A percentile compares a stretch with the other conserved stretches of the same genome.
Conservation (phyloP, 805 yeast species). For the Wickerhamomyces pijperi region DNA sequence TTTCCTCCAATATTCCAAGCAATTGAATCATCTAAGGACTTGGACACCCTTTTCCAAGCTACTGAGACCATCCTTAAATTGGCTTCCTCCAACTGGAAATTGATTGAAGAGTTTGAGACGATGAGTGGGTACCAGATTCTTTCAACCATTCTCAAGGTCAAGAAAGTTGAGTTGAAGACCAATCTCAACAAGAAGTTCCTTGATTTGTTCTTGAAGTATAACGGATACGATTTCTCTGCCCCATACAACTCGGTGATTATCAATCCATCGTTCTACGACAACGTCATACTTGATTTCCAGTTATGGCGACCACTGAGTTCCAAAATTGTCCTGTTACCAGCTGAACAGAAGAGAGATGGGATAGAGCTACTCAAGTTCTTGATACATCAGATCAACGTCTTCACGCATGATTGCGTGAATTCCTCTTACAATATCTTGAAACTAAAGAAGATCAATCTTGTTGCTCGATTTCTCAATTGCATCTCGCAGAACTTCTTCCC, state of each 20-base stretch:
- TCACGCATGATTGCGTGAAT: slow-evolving; percentile 42
- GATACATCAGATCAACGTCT: slow-evolving; percentile 45
- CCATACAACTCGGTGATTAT: slow-evolving; percentile 47
- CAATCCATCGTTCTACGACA: slow-evolving; percentile 45
- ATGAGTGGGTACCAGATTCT: slow-evolving; percentile 51
- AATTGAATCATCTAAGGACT: slow-evolving; percentile 31
- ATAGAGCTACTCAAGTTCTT: slow-evolving; percentile 39
- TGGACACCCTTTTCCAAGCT: slow-evolving; percentile 22
- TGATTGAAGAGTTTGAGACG: slow-evolving; percentile 46
- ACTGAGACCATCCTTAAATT: slow-evolving; percentile 31
- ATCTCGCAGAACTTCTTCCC: slow-evolving; percentile 23
- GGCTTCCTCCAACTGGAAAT: slow-evolving; percentile 37
- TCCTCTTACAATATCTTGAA: slow-evolving; percentile 39
- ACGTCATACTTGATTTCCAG: slow-evolving; percentile 52
- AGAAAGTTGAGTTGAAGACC: slow-evolving; percentile 19
- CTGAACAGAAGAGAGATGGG: slow-evolving; percentile 13
- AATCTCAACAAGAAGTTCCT: slow-evolving; percentile 31
- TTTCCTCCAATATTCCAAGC: slow-evolving; percentile 32
- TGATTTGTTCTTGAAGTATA: slow-evolving; percentile 34
- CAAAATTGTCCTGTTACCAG: not conserved
- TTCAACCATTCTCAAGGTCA: slow-evolving; percentile 39
- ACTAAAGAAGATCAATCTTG: slow-evolving; percentile 38
- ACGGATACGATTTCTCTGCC: slow-evolving; percentile 43
- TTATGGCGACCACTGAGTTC: slow-evolving; percentile 31
- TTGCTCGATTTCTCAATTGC: slow-evolving; percentile 22